These are phyloP conservation scores for Pittosporum tobira DNA, from an alignment of 129 eudicot genomes.

Conservation along the genomic window DNA sequence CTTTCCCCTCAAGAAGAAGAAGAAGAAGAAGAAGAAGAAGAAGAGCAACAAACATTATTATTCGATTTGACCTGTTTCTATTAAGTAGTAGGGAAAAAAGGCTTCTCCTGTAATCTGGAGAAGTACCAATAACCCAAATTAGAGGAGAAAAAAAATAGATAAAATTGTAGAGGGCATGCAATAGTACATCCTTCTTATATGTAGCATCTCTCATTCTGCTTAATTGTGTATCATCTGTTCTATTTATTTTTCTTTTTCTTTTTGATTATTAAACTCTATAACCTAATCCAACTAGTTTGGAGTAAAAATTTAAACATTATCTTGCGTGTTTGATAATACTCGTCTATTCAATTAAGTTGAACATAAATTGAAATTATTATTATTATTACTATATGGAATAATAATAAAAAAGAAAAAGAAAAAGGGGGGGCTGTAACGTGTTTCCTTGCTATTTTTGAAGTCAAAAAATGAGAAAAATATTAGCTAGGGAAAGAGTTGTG, in stretches of 20 bases:
- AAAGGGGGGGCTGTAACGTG: background rate
- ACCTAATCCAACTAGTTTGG: background rate
- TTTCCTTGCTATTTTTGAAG: no score
- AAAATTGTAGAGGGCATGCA: conserved; percentile 3
- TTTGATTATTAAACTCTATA: background rate
- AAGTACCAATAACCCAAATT: background rate
- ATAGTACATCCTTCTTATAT: background rate
- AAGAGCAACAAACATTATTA: background rate
- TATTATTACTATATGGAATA: no score
- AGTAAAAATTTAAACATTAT: no score
- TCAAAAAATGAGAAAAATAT: no score
- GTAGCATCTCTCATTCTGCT: background rate
- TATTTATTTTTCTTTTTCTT: background rate
- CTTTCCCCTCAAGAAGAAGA: background rate
- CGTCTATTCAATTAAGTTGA: background rate
- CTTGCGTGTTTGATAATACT: background rate
- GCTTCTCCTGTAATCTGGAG: background rate
- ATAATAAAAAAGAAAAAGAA: no score
- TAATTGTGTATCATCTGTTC: background rate
- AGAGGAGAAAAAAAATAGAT: conserved; percentile 8
- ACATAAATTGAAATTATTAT: no score
- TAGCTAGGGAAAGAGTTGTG: background rate
- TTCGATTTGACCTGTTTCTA: background rate
- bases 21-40: no score
- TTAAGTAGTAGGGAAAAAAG: background rate